Conservation (phyloP, 1,284 basidiomycete species). For the Phellopilus nigrolimitatus region DNA sequence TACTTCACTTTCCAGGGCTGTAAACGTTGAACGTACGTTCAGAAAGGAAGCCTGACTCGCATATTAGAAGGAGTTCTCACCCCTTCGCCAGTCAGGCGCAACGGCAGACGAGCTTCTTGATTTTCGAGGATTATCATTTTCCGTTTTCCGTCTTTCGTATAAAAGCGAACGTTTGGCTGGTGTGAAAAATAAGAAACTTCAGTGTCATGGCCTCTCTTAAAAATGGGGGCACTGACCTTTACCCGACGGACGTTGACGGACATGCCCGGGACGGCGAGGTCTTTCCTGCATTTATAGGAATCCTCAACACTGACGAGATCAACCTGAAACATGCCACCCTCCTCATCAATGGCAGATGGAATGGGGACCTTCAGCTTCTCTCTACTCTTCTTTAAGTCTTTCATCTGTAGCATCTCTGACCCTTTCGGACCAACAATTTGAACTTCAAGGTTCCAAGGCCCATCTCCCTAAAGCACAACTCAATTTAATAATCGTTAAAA, state of each 20-base stretch:
- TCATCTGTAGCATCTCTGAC: constrained; percentile 54
- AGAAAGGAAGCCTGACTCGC: too few relatives aligned
- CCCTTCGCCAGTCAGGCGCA: constrained; percentile 82
- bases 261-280: constrained; percentile 73
- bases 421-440: constrained; percentile 68
- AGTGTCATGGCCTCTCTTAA: neutral
- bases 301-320: constrained; percentile 84
- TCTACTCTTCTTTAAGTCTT: constrained; percentile 50
- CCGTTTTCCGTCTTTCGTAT: constrained; percentile 53
- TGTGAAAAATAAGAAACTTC: constrained; percentile 8
- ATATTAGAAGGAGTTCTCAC: constrained; percentile 42
- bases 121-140: constrained; percentile 73
- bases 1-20: constrained; percentile 88
- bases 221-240: constrained; percentile 53
- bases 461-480: constrained; percentile 58
- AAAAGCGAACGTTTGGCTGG: constrained; percentile 85
- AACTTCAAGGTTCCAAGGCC: constrained; percentile 81
- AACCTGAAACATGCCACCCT: constrained; percentile 78
- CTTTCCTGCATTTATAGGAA: constrained; percentile 80
- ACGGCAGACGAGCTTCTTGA: constrained; percentile 65
- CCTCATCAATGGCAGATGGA: constrained; percentile 58
- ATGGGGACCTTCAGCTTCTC: constrained; percentile 64
- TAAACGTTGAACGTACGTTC: too few relatives aligned
- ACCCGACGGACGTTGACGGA: constrained; percentile 86
- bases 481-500: constrained; percentile 1